Evolutionary conservation across 2,329 filamentous ascomycete genomes (phyloP).

Genomic region (Xylaria sp.): DNA sequence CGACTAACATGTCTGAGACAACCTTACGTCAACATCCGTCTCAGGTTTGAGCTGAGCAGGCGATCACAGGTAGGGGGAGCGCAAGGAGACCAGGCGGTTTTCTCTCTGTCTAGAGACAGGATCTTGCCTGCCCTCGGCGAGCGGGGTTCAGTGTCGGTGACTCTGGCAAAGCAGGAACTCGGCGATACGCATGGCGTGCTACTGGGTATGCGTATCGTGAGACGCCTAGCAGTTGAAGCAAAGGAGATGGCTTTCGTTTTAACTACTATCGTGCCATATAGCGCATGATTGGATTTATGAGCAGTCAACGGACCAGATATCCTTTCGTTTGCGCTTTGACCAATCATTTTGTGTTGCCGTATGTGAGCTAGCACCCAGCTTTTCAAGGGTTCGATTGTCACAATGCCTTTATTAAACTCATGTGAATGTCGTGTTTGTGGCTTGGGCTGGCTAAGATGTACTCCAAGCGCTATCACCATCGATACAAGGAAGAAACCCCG

Average conservation of each 20-base stretch:
- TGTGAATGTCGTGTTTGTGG: too few relatives aligned
- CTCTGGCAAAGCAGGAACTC: neutral
- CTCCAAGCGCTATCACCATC: too few relatives aligned
- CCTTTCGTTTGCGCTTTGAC: neutral
- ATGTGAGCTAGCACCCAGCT: neutral
- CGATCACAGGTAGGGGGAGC: neutral
- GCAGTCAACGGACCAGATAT: conserved; percentile 6
- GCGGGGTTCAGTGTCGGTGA: neutral
- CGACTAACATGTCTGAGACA: neutral
- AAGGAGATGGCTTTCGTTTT: conserved; percentile 5
- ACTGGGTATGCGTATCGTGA: conserved; percentile 14
- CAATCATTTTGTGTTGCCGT: neutral
- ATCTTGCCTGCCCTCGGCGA: neutral
- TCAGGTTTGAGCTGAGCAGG: neutral
- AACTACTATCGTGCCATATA: conserved; percentile 4
- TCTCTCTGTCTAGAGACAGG: neutral
- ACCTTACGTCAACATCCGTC: neutral
- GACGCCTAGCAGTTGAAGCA: conserved; percentile 11
- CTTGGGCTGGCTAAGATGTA: too few relatives aligned
- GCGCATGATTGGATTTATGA: conserved; percentile 16
- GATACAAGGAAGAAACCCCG: neutral
- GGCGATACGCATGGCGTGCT: neutral
- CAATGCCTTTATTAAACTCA: too few relatives aligned
- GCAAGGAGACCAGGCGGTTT: neutral
- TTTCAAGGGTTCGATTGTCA: neutral